Percentiles rank a stretch among this genome's conserved stretches.
Conservation (phyloP, 192 early-diverging fungal genomes). For the Coemansia sp. region DNA sequence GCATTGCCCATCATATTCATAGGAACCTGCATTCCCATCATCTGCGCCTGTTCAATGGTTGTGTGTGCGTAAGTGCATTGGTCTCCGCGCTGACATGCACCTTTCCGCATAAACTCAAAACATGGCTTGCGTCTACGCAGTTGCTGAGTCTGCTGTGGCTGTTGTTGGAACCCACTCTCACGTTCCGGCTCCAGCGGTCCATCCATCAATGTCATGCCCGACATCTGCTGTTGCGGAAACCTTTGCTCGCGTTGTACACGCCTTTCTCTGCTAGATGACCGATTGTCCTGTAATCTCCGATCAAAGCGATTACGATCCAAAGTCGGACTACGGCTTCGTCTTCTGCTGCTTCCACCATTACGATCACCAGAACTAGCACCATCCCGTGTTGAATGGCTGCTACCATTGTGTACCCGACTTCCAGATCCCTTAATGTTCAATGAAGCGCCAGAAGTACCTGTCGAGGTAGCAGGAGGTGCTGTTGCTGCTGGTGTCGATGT, state of each 20-base stretch:
- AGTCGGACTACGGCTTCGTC: slow-evolving; percentile 35
- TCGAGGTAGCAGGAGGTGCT: slow-evolving; percentile 1
- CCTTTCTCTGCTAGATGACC: slow-evolving; percentile 24
- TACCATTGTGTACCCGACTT: not conserved
- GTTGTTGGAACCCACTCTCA: slow-evolving; percentile 8
- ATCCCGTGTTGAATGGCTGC: not conserved
- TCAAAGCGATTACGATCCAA: slow-evolving; percentile 10
- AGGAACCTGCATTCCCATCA: slow-evolving; percentile 36
- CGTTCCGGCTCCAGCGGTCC: slow-evolving; percentile 27
- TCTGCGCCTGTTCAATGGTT: slow-evolving; percentile 27
- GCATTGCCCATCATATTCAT: slow-evolving; percentile 7
- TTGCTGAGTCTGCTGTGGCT: slow-evolving; percentile 15
- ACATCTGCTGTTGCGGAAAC: not conserved
- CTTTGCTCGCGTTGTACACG: not conserved
- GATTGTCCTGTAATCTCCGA: slow-evolving; percentile 7
- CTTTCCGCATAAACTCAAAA: slow-evolving; percentile 44
- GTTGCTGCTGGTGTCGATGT: not conserved
- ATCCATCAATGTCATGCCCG: slow-evolving; percentile 24
- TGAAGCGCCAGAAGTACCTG: not conserved
- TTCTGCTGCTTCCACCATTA: slow-evolving; percentile 9
- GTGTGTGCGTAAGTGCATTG: slow-evolving; percentile 31
- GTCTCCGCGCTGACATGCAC: slow-evolving; percentile 47
- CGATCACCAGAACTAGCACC: not conserved
- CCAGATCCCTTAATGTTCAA: not conserved
- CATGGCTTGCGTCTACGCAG: slow-evolving; percentile 27